A percentile compares a stretch with the other conserved stretches of the same genome.
phyloP scores from a whole-genome alignment of 305 asterid genomes.

The Petunia hybrid region DNA sequence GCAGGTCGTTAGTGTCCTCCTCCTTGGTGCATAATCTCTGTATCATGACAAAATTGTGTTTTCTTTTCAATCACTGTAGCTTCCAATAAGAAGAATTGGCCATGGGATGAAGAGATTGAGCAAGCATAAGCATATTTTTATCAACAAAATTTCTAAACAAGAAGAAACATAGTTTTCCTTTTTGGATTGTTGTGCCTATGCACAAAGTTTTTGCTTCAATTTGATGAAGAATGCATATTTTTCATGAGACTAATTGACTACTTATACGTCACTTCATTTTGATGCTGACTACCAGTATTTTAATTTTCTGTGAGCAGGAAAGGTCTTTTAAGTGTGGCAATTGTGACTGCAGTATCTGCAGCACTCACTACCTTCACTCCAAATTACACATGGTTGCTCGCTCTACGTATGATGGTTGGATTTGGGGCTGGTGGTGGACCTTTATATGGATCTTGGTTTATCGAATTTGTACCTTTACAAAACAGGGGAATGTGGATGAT shows the following conservation, averaged over 20 bases:
- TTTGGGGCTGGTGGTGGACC: constrained; percentile 51
- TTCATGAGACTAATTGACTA: no score
- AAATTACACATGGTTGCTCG: constrained; percentile 54
- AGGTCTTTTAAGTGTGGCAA: constrained; percentile 69
- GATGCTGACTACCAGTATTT: constrained; percentile 10
- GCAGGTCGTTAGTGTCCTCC: neutral
- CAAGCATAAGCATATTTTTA: no score
- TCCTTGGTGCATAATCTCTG: neutral
- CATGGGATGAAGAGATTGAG: no score
- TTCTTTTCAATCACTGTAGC: neutral
- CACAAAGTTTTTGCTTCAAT: no score
- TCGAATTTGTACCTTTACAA: constrained; percentile 69
- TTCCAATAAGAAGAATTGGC: no score
- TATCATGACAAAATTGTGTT: neutral
- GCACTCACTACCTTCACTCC: constrained; percentile 66
- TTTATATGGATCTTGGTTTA: constrained; percentile 75
- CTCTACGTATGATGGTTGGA: constrained; percentile 54
- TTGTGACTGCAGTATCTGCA: constrained; percentile 58
- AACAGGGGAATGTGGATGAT: constrained; percentile 76
- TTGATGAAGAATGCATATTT: no score
- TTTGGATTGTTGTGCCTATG: no score
- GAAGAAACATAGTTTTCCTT: no score
- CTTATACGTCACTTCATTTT: no score
- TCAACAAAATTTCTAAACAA: no score
- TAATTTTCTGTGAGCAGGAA: constrained; percentile 52